Evolutionary conservation across 2,329 filamentous ascomycete genomes (phyloP).

Genomic region (Ophidiomyces ophidiicola): DNA sequence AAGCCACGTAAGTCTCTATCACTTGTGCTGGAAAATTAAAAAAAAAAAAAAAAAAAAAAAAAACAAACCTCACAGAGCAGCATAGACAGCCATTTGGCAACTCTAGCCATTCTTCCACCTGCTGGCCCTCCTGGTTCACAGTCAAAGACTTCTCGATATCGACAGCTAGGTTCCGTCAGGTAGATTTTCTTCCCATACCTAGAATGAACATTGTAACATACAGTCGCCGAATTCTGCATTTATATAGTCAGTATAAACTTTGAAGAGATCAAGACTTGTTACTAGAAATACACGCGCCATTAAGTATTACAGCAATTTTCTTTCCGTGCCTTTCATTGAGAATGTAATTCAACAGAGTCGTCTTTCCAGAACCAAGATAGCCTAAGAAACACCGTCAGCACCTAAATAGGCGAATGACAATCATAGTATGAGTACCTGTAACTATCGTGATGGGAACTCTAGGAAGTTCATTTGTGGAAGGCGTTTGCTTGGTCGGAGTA

Average conservation of each 20-base stretch:
- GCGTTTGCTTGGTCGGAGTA: slow-evolving; percentile 17
- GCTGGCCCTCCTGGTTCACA: slow-evolving; percentile 68
- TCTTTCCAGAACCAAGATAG: slow-evolving; percentile 92
- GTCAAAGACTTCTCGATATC: slow-evolving; percentile 96
- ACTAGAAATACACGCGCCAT: slow-evolving; percentile 44
- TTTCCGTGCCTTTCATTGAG: slow-evolving; percentile 90
- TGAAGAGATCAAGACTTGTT: not conserved
- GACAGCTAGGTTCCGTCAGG: slow-evolving; percentile 44
- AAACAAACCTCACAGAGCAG: slow-evolving; percentile 75
- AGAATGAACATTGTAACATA: slow-evolving; percentile 42
- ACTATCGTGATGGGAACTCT: slow-evolving; percentile 42
- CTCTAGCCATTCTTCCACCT: slow-evolving; percentile 89
- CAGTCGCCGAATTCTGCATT: slow-evolving; percentile 64
- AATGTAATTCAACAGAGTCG: slow-evolving; percentile 90
- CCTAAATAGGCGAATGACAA: slow-evolving; percentile 1
- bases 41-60: not conserved
- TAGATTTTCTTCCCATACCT: not conserved
- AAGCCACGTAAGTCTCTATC: slow-evolving; percentile 1
- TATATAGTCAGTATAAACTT: slow-evolving; percentile 15
- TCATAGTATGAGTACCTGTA: slow-evolving; percentile 29
- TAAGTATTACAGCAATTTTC: slow-evolving; percentile 95
- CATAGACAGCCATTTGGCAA: slow-evolving; percentile 95
- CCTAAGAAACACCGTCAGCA: slow-evolving; percentile 39
- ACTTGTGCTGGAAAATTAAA: not conserved
- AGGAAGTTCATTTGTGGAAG: slow-evolving; percentile 20